phyloP scores from a whole-genome alignment of 148 eudicot genomes.

The Oxyria digyna region DNA sequence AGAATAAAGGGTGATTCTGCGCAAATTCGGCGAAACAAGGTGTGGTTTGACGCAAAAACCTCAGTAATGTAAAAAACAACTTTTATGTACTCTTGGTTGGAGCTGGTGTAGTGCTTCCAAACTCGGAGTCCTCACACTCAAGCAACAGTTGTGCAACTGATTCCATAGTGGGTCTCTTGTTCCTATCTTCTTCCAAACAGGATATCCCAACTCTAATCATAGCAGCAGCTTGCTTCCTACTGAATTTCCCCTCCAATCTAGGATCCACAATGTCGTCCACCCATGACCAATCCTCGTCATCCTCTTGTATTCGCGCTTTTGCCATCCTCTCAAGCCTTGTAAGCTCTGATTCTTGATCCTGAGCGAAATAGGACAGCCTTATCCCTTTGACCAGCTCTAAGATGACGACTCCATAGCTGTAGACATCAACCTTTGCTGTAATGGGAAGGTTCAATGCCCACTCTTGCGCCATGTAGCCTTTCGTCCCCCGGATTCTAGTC shows the following conservation, averaged over 20 bases:
- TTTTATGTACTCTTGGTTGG: background rate
- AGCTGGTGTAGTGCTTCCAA: background rate
- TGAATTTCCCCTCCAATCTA: constrained; percentile 32
- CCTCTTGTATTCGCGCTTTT: constrained; percentile 14
- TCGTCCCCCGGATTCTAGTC: constrained; percentile 45
- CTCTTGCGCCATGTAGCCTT: constrained; percentile 76
- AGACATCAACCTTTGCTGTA: constrained; percentile 59
- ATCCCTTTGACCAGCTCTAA: constrained; percentile 61
- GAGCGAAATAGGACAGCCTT: constrained; percentile 31
- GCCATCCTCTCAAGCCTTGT: constrained; percentile 22
- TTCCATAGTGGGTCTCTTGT: constrained; percentile 50
- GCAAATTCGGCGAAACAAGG: no score
- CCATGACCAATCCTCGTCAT: constrained; percentile 26
- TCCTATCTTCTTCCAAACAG: constrained; percentile 42
- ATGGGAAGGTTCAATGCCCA: constrained; percentile 60
- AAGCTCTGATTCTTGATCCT: constrained; percentile 18
- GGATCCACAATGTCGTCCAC: constrained; percentile 29
- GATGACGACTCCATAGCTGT: constrained; percentile 52
- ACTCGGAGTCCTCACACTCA: constrained; percentile 26
- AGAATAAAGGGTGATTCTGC: no score
- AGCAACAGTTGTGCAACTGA: constrained; percentile 29
- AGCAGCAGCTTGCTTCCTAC: constrained; percentile 27
- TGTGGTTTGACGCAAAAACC: no score
- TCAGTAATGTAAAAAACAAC: no score
- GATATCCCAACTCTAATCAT: constrained; percentile 35